Base-by-base conservation (phyloP, 768 basidiomycete species). In the Porpolomopsis calyptriformis region DNA sequence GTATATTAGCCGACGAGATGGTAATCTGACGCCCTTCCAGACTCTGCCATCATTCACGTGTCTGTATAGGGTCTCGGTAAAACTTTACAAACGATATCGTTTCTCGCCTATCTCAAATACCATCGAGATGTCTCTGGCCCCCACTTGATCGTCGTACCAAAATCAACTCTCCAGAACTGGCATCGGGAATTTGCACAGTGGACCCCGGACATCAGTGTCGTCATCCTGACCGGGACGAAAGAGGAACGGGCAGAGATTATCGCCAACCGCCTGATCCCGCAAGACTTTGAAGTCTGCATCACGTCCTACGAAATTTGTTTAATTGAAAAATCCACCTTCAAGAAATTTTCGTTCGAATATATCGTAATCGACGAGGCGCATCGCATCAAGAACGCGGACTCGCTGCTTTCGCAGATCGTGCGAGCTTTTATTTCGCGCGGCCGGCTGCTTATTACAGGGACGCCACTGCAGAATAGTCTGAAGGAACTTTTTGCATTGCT, bases 341-440 rank as follows among this genome's bases (percentile, higher is more conserved):
- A 89, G 65, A 94, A 94, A 62, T 89, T 97, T 62, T 85, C 84
- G 0, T 98, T 97, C 69, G 89, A 94, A 63, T 98, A 98, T 65
- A 97, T 97, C 63, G 78, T 86, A 53, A 98, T 99, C 57, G 94
- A 99, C 65, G 94, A 99, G 66, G 94, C 94, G 1, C 94, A 99
- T 59, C 85, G 96, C 19, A 99, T 99, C 75, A 98, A 98, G 70
- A 98, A 98, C 60, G 92, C 94, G 54, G 90, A 97, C 61, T 94
- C 90, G 10, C 84, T 98, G 56, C 76, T 99, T 12, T 82, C 83
- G 12, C 90, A 96, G 64, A 97, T 99, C 57, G 90, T 98, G 40
- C 78, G 94, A 40, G 70, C 85, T 2, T 98, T 97, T 65, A 76
- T 78, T 55, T 87, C 85, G 35, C 78, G 93, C 24, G 93, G 91